Conservation (phyloP, 192 early-diverging fungal genomes). For the Backusella luteola region DNA sequence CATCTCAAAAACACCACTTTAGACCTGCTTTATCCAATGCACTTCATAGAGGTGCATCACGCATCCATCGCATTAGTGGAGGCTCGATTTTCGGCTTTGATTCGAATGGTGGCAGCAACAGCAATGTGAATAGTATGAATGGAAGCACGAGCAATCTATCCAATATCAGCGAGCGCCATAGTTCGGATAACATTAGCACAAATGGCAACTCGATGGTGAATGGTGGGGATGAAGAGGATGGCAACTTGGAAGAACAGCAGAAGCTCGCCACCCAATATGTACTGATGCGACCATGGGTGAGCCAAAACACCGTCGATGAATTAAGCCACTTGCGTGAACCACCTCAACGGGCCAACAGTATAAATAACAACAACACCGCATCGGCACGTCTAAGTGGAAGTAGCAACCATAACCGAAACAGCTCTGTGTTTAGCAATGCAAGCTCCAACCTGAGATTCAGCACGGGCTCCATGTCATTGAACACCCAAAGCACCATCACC, state of each 20-base stretch:
- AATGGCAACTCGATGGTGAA: neutral
- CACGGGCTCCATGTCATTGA: slow-evolving; percentile 20
- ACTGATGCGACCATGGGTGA: slow-evolving; percentile 65
- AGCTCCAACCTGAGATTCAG: slow-evolving; percentile 31
- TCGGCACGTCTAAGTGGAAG: slow-evolving; percentile 20
- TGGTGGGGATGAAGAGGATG: slow-evolving; percentile 54
- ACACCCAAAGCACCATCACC: slow-evolving; percentile 24
- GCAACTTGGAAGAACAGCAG: slow-evolving; percentile 57
- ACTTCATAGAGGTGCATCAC: slow-evolving; percentile 50
- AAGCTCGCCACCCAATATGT: slow-evolving; percentile 69
- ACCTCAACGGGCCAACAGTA: slow-evolving; percentile 25
- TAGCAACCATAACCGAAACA: slow-evolving; percentile 16
- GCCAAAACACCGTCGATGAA: slow-evolving; percentile 77
- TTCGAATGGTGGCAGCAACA: slow-evolving; percentile 1
- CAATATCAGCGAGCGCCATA: neutral
- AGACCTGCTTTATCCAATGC: slow-evolving; percentile 54
- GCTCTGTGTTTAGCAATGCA: slow-evolving; percentile 31
- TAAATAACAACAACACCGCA: neutral
- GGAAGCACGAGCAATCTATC: neutral
- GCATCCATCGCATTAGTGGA: slow-evolving; percentile 30
- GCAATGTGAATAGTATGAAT: neutral
- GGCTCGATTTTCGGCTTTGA: slow-evolving; percentile 34
- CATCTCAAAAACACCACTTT: slow-evolving; percentile 52
- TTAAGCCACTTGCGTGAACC: slow-evolving; percentile 66
- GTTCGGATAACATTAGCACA: neutral